Percentiles rank a stretch among this genome's conserved stretches.
These are phyloP conservation scores for Leptosphaerulina australis DNA, from an alignment of 2,329 filamentous ascomycete genomes.

Conservation along the genomic window DNA sequence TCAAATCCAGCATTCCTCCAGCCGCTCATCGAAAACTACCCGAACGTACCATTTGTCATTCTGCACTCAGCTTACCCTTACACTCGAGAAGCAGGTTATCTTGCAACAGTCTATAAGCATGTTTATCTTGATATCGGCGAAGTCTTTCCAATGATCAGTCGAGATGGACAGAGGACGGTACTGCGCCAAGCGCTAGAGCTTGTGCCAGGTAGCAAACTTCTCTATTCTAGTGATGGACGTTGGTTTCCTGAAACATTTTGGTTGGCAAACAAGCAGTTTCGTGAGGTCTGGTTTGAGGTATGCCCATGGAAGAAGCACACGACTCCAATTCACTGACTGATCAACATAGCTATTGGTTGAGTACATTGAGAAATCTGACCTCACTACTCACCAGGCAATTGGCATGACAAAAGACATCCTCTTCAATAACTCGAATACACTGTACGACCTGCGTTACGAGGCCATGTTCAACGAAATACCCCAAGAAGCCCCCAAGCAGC, in stretches of 20 bases:
- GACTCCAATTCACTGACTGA: slow-evolving; percentile 1
- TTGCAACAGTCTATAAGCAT: slow-evolving; percentile 77
- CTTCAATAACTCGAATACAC: slow-evolving; percentile 76
- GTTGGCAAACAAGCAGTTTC: slow-evolving; percentile 73
- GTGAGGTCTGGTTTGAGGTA: slow-evolving; percentile 71
- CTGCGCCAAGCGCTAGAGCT: slow-evolving; percentile 76
- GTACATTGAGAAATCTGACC: slow-evolving; percentile 67
- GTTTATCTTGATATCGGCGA: slow-evolving; percentile 84
- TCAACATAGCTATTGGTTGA: slow-evolving; percentile 64
- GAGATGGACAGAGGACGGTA: slow-evolving; percentile 74
- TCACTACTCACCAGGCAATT: slow-evolving; percentile 67
- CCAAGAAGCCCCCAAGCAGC: slow-evolving; percentile 26
- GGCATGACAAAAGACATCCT: slow-evolving; percentile 70
- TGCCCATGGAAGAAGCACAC: slow-evolving; percentile 20
- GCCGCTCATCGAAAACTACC: slow-evolving; percentile 71
- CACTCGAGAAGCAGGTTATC: slow-evolving; percentile 76
- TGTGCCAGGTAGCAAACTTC: slow-evolving; percentile 73
- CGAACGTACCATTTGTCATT: slow-evolving; percentile 74
- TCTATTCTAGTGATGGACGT: slow-evolving; percentile 83
- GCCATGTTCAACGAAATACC: slow-evolving; percentile 46
- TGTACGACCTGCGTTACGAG: slow-evolving; percentile 67
- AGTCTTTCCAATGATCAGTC: slow-evolving; percentile 78
- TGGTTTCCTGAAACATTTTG: slow-evolving; percentile 80
- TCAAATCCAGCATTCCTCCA: slow-evolving; percentile 80
- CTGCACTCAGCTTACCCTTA: slow-evolving; percentile 84